Percentiles rank a stretch among this genome's conserved stretches.
phyloP scores from a whole-genome alignment of 2,329 filamentous ascomycete species.

The Macrophomina pseudophaseolina region DNA sequence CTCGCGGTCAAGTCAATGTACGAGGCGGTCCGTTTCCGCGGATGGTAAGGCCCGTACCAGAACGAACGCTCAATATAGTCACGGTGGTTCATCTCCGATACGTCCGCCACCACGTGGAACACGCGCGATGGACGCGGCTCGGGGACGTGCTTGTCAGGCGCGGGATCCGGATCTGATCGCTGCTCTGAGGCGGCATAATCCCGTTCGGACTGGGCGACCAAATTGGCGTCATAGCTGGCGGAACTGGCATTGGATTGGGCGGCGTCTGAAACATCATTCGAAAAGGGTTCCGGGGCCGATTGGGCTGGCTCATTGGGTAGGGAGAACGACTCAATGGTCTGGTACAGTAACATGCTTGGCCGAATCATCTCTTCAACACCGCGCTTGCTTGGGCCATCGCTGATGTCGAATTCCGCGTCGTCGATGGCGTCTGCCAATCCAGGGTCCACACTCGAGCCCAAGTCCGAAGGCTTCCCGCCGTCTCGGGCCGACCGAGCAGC shows the following conservation, averaged over 20 bases:
- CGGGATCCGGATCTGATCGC: constrained; percentile 13
- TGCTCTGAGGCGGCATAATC: not conserved
- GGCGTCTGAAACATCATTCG: constrained; percentile 17
- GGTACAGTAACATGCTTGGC: constrained; percentile 34
- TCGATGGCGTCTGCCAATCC: constrained; percentile 29
- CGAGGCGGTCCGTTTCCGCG: not conserved
- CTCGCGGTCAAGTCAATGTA: constrained; percentile 38
- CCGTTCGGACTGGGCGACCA: not conserved
- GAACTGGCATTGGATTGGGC: constrained; percentile 27
- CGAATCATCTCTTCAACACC: constrained; percentile 40
- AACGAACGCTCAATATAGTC: constrained; percentile 45
- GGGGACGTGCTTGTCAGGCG: constrained; percentile 23
- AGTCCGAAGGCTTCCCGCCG: not conserved
- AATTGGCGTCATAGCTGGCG: constrained; percentile 14
- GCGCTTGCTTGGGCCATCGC: constrained; percentile 26
- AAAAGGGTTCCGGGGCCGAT: not conserved
- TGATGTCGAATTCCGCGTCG: constrained; percentile 26
- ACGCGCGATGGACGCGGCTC: constrained; percentile 36
- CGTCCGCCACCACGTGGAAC: constrained; percentile 50
- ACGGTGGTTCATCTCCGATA: constrained; percentile 45
- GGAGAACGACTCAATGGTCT: constrained; percentile 6
- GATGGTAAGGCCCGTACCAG: constrained; percentile 27
- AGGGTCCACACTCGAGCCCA: not conserved
- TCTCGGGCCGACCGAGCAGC: not conserved
- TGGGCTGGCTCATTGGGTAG: not conserved